A percentile compares a stretch with the other conserved stretches of the same genome.
phyloP scores from a whole-genome alignment of 2,329 filamentous ascomycete species.

The Pseudogymnoascus sp. region DNA sequence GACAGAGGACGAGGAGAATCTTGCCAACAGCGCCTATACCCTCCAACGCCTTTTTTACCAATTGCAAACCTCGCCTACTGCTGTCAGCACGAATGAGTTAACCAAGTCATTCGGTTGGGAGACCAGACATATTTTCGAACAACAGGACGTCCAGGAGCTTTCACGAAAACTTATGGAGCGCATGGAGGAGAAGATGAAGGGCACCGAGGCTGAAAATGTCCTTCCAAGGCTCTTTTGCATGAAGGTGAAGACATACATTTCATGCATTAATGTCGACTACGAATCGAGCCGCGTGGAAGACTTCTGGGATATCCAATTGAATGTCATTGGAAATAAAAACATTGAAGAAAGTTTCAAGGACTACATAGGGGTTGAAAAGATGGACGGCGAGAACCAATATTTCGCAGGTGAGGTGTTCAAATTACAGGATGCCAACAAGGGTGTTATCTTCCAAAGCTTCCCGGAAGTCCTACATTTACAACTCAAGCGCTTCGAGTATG shows the following conservation, averaged over 20 bases:
- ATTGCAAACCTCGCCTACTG: constrained; percentile 73
- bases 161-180: constrained; percentile 96
- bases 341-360: constrained; percentile 91
- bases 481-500: constrained; percentile 96
- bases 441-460: constrained; percentile 93
- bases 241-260: constrained; percentile 98
- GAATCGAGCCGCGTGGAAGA: constrained; percentile 93
- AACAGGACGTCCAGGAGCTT: constrained; percentile 96
- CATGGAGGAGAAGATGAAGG: constrained; percentile 97
- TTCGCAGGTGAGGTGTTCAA: constrained; percentile 84
- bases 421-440: constrained; percentile 93
- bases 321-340: constrained; percentile 88
- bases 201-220: constrained; percentile 81
- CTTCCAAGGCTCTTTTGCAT: constrained; percentile 88
- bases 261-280: constrained; percentile 96
- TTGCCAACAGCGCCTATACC: constrained; percentile 84
- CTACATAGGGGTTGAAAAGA: constrained; percentile 91
- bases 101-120: constrained; percentile 98
- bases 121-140: constrained; percentile 93
- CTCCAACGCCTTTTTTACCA: constrained; percentile 92
- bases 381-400: constrained; percentile 98
- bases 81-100: constrained; percentile 85
- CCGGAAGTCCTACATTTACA: constrained; percentile 91
- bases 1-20: constrained; percentile 73
- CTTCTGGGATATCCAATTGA: constrained; percentile 98